Conservation (phyloP, 495 filamentous ascomycete species). For the Saxophila tyrrhenica region DNA sequence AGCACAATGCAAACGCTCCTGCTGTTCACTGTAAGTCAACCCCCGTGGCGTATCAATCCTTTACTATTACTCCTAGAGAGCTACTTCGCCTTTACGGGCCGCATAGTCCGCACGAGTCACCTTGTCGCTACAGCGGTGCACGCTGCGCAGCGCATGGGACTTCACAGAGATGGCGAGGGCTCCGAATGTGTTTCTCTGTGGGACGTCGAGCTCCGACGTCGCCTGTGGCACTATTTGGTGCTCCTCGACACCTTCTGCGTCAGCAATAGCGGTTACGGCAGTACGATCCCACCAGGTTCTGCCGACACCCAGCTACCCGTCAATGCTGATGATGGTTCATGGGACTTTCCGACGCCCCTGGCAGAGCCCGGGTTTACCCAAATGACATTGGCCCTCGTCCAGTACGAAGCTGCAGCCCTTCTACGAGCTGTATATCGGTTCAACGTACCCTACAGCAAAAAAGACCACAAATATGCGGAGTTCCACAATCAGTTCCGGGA, state of each 20-base stretch:
- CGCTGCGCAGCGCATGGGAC: background rate
- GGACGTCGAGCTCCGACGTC: background rate
- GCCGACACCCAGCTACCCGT: background rate
- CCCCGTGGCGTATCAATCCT: background rate
- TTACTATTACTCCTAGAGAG: background rate
- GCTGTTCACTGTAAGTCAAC: background rate
- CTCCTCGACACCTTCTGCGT: background rate
- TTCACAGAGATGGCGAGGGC: background rate
- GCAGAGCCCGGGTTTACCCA: background rate
- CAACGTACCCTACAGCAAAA: background rate
- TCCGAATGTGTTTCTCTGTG: background rate
- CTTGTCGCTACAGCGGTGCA: background rate
- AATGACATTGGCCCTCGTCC: background rate
- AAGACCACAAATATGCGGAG: background rate
- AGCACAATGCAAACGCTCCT: background rate
- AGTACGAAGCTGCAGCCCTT: background rate
- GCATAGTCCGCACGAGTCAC: background rate
- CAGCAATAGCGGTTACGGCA: background rate
- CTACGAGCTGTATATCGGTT: background rate
- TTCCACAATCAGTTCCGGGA: background rate
- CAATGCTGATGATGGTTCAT: background rate
- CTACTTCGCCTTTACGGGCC: background rate
- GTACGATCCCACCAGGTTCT: background rate
- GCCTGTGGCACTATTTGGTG: background rate
- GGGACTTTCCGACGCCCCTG: background rate